These are phyloP conservation scores for Dictyostelium intermedium DNA, from an alignment of 78 protist genomes.

Conservation along the genomic window DNA sequence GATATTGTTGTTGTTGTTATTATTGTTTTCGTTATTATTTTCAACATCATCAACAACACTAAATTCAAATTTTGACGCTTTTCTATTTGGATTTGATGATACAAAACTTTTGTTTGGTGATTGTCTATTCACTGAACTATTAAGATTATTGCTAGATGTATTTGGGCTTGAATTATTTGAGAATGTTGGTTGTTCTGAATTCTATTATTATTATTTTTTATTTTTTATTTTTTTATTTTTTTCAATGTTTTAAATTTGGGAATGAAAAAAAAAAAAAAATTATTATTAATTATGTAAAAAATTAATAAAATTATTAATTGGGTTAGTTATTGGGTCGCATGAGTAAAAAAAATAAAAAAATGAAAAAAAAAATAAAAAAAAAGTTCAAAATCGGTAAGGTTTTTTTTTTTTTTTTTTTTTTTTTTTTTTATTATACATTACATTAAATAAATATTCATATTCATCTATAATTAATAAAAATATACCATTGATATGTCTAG, in stretches of 20 bases:
- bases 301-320: not conserved
- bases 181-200: slow-evolving; percentile 50
- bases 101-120: not conserved
- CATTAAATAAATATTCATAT: slow-evolving; percentile 66
- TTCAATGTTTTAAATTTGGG: not conserved
- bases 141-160: not conserved
- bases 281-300: not conserved
- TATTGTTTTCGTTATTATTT: not conserved
- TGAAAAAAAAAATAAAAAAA: not conserved
- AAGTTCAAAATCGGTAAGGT: not conserved
- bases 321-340: not conserved
- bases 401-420: not conserved
- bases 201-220: not conserved
- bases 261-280: not conserved
- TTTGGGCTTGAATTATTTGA: not conserved
- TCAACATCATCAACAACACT: not conserved
- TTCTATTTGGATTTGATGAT: slow-evolving; percentile 17
- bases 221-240: not conserved
- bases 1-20: not conserved
- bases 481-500: slow-evolving; percentile 70
- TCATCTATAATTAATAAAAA: slow-evolving; percentile 69
- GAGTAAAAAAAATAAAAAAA: not conserved
- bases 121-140: not conserved
- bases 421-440: not conserved
- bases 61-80: slow-evolving; percentile 24